Evolutionary conservation across 1,284 basidiomycete genomes (phyloP).

Genomic region (Sutorius eximius): DNA sequence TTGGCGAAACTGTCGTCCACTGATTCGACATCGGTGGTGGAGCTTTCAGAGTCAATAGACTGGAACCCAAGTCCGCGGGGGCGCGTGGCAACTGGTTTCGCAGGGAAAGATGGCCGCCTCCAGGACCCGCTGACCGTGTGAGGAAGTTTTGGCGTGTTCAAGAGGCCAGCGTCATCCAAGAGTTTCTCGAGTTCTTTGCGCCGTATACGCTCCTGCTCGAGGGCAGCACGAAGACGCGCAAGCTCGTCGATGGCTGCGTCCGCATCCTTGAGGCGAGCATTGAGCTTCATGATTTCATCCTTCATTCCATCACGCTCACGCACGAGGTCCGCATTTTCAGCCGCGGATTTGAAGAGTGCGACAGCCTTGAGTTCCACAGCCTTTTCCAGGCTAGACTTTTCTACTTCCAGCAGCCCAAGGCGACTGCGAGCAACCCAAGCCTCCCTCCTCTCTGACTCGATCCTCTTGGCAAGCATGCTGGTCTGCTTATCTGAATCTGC

Average conservation of each 20-base stretch:
- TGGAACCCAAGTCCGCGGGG: slow-evolving; percentile 52
- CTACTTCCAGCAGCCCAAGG: slow-evolving; percentile 60
- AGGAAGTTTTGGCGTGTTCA: slow-evolving; percentile 31
- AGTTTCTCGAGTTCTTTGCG: slow-evolving; percentile 45
- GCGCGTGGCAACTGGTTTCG: slow-evolving; percentile 23
- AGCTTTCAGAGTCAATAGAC: slow-evolving; percentile 62
- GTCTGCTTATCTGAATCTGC: slow-evolving; percentile 66
- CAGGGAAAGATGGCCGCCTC: slow-evolving; percentile 15
- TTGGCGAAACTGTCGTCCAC: slow-evolving; percentile 42
- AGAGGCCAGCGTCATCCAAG: slow-evolving; percentile 40
- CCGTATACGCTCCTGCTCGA: slow-evolving; percentile 40
- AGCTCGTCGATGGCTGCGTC: slow-evolving; percentile 36
- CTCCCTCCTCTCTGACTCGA: slow-evolving; percentile 71
- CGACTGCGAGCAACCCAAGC: slow-evolving; percentile 74
- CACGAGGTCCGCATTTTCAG: slow-evolving; percentile 35
- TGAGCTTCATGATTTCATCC: slow-evolving; percentile 37
- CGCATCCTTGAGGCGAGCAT: slow-evolving; percentile 34
- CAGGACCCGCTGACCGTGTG: slow-evolving; percentile 9
- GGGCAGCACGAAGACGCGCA: slow-evolving; percentile 33
- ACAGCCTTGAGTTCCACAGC: slow-evolving; percentile 43
- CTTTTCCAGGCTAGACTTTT: slow-evolving; percentile 56
- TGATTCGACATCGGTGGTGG: slow-evolving; percentile 65
- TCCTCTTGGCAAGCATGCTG: slow-evolving; percentile 54
- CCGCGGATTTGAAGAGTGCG: slow-evolving; percentile 35
- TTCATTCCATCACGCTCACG: slow-evolving; percentile 36